These are phyloP conservation scores for Terana coerulea DNA, from an alignment of 768 basidiomycete species.

Conservation along the genomic window DNA sequence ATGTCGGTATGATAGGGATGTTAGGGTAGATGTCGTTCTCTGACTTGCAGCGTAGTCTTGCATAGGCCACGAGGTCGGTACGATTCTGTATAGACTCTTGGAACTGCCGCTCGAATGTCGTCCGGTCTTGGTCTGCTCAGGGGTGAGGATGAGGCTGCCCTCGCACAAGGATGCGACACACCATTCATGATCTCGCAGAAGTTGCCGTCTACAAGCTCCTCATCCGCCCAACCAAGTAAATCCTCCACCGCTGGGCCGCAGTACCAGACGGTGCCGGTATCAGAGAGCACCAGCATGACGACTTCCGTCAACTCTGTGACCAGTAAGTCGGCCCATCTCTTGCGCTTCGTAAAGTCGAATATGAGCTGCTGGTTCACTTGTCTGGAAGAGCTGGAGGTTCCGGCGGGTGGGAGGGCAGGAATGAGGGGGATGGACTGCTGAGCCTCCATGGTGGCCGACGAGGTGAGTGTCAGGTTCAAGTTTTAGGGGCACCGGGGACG, in stretches of 20 bases:
- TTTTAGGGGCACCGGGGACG: too few species aligned
- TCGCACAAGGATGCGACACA: constrained; percentile 29
- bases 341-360: constrained; percentile 85
- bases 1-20: neutral
- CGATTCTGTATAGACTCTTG: constrained; percentile 48
- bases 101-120: constrained; percentile 43
- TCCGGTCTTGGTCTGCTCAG: constrained; percentile 55
- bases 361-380: constrained; percentile 8
- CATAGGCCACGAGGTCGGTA: constrained; percentile 51
- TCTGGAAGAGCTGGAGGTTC: neutral
- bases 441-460: neutral
- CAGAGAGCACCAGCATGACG: constrained; percentile 64
- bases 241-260: constrained; percentile 66
- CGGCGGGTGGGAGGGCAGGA: neutral
- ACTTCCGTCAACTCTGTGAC: constrained; percentile 73
- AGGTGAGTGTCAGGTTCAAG: too few species aligned
- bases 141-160: neutral
- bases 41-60: constrained; percentile 52
- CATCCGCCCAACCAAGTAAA: constrained; percentile 73
- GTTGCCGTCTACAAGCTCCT: constrained; percentile 67
- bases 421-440: neutral
- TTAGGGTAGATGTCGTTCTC: constrained; percentile 24
- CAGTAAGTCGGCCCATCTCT: constrained; percentile 82
- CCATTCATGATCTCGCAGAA: constrained; percentile 63
- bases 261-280: constrained; percentile 60